A percentile compares a stretch with the other conserved stretches of the same genome.
Conservation (phyloP, 768 basidiomycete genomes). For the Xerocomellus intermedius region DNA sequence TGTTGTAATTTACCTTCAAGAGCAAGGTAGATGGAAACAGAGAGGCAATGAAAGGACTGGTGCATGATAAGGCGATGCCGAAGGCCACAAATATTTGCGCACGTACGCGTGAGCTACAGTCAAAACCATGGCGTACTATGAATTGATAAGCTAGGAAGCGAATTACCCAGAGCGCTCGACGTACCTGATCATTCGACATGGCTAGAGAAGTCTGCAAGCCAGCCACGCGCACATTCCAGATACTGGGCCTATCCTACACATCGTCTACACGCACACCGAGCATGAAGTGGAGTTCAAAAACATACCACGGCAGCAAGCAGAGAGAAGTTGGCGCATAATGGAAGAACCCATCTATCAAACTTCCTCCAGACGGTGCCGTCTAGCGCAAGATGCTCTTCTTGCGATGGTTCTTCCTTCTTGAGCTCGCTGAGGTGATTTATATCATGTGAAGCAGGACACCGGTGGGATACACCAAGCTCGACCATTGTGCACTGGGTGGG, state of each 20-base stretch:
- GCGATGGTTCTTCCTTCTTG: slow-evolving; percentile 3
- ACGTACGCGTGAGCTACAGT: slow-evolving; percentile 30
- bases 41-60: slow-evolving; percentile 51
- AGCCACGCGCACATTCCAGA: slow-evolving; percentile 59
- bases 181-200: slow-evolving; percentile 28
- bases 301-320: slow-evolving; percentile 52
- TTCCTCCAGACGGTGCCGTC: slow-evolving; percentile 47
- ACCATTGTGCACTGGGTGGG: too few species aligned
- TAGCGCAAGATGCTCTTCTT: slow-evolving; percentile 16
- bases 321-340: slow-evolving; percentile 48
- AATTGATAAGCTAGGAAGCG: neutral
- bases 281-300: neutral
- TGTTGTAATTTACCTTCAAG: slow-evolving; percentile 38
- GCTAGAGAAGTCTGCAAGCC: slow-evolving; percentile 54
- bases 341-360: slow-evolving; percentile 48
- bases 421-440: neutral
- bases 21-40: slow-evolving; percentile 63
- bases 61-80: too few species aligned
- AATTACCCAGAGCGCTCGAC: neutral
- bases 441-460: neutral
- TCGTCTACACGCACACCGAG: neutral
- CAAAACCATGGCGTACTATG: slow-evolving; percentile 36
- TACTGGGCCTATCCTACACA: slow-evolving; percentile 41
- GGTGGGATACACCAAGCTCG: neutral
- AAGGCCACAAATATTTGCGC: slow-evolving; percentile 14